Evolutionary conservation across 2,329 filamentous ascomycete genomes (phyloP).

Genomic region (Aspergillus sp.): DNA sequence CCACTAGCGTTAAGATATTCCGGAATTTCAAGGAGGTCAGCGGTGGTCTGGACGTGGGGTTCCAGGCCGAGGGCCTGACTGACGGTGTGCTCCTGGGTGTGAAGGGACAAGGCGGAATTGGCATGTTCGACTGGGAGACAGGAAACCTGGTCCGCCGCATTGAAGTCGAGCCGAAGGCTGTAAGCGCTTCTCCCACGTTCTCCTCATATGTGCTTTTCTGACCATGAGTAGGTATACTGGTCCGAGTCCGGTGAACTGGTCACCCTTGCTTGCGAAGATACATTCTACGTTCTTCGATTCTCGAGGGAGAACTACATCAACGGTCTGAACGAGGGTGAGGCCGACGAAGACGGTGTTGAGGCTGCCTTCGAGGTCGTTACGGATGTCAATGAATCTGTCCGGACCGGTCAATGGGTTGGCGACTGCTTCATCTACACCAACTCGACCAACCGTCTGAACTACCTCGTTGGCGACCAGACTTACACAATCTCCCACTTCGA

Average conservation of each 20-base stretch:
- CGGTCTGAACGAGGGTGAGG: constrained; percentile 75
- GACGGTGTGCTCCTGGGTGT: constrained; percentile 91
- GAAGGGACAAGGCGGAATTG: constrained; percentile 90
- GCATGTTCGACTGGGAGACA: constrained; percentile 94
- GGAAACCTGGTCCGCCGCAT: constrained; percentile 88
- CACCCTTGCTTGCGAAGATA: constrained; percentile 88
- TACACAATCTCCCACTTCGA: constrained; percentile 98
- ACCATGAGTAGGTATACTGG: constrained; percentile 76
- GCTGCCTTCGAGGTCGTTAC: constrained; percentile 94
- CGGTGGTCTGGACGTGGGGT: constrained; percentile 87
- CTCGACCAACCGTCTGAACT: constrained; percentile 93
- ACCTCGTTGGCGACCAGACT: constrained; percentile 94
- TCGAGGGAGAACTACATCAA: constrained; percentile 85
- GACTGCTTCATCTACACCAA: constrained; percentile 99
- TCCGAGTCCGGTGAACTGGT: constrained; percentile 94
- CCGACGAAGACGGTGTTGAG: constrained; percentile 90
- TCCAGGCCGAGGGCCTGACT: constrained; percentile 86
- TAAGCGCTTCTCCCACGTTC: constrained; percentile 31
- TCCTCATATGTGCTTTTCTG: constrained; percentile 1
- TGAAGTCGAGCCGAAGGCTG: constrained; percentile 68
- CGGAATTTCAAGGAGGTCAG: constrained; percentile 95
- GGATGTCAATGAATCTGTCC: constrained; percentile 88
- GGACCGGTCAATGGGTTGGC: constrained; percentile 95
- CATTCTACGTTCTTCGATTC: constrained; percentile 90
- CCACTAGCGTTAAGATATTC: constrained; percentile 93